These are phyloP conservation scores for Apiotrichum akiyoshidainum DNA, from an alignment of 1,284 basidiomycete genomes.

Conservation along the genomic window DNA sequence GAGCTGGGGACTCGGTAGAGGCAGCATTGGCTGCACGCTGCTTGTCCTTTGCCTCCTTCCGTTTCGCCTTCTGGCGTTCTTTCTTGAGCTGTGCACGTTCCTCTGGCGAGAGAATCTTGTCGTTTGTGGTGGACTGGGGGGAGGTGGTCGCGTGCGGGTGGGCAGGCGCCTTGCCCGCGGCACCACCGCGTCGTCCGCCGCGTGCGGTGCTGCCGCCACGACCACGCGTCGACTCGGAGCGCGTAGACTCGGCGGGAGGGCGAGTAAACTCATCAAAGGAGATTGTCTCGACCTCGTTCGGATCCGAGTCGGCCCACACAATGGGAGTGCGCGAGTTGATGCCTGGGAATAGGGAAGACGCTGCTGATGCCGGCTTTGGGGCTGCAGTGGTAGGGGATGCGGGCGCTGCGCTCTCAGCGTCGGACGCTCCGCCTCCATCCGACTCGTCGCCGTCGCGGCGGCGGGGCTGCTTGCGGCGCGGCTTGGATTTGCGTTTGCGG, in stretches of 20 bases:
- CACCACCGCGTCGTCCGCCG: neutral
- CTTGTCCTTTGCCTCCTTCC: conserved; percentile 28
- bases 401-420: neutral
- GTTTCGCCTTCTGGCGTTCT: conserved; percentile 38
- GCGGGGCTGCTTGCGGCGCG: conserved; percentile 17
- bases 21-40: conserved; percentile 14
- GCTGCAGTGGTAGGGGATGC: too few relatives aligned
- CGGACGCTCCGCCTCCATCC: neutral
- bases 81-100: conserved; percentile 29
- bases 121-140: neutral
- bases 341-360: conserved; percentile 26
- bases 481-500: conserved; percentile 8
- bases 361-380: neutral
- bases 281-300: conserved; percentile 13
- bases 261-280: conserved; percentile 28
- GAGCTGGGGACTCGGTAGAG: neutral
- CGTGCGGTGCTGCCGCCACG: conserved; percentile 5
- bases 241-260: neutral
- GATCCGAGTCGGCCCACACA: conserved; percentile 29
- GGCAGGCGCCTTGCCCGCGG: too few relatives aligned
- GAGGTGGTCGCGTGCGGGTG: neutral
- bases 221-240: neutral
- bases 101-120: conserved; percentile 25
- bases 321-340: conserved; percentile 29
- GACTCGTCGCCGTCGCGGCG: conserved; percentile 11